Percentiles rank a stretch among this genome's conserved stretches.
Evolutionary conservation across 768 basidiomycete species (phyloP).

Genomic region (Crassisporium funariophilum): DNA sequence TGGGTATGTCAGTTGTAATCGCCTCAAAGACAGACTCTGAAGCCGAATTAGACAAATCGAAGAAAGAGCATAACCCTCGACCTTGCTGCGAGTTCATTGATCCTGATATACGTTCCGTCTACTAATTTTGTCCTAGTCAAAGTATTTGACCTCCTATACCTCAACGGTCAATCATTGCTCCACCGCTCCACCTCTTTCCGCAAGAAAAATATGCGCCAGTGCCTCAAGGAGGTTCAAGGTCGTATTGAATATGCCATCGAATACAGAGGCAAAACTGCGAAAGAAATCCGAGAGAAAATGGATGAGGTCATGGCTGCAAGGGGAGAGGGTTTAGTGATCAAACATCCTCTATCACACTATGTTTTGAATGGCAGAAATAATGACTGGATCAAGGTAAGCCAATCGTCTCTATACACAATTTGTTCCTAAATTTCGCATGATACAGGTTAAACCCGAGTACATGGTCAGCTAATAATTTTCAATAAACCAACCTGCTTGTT

Average conservation of each 20-base stretch:
- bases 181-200: slow-evolving; percentile 72
- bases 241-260: slow-evolving; percentile 80
- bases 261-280: slow-evolving; percentile 72
- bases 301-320: slow-evolving; percentile 80
- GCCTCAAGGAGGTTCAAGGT: slow-evolving; percentile 70
- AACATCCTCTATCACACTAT: slow-evolving; percentile 81
- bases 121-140: slow-evolving; percentile 87
- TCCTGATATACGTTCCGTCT: too few relatives aligned
- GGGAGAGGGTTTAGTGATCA: slow-evolving; percentile 94
- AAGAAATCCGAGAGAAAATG: slow-evolving; percentile 81
- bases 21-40: neutral
- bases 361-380: slow-evolving; percentile 83
- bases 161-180: slow-evolving; percentile 82
- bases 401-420: neutral
- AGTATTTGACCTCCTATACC: slow-evolving; percentile 90
- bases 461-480: slow-evolving; percentile 52
- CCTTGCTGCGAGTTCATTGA: slow-evolving; percentile 80
- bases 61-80: slow-evolving; percentile 71
- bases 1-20: slow-evolving; percentile 49
- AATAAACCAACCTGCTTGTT: neutral
- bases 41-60: slow-evolving; percentile 58
- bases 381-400: slow-evolving; percentile 87
- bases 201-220: slow-evolving; percentile 73
- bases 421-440: neutral
- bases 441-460: slow-evolving; percentile 89